A percentile compares a stretch with the other conserved stretches of the same genome.
Conservation (phyloP, 192 early-diverging fungal species). For the Chytriomyces hyalinus region DNA sequence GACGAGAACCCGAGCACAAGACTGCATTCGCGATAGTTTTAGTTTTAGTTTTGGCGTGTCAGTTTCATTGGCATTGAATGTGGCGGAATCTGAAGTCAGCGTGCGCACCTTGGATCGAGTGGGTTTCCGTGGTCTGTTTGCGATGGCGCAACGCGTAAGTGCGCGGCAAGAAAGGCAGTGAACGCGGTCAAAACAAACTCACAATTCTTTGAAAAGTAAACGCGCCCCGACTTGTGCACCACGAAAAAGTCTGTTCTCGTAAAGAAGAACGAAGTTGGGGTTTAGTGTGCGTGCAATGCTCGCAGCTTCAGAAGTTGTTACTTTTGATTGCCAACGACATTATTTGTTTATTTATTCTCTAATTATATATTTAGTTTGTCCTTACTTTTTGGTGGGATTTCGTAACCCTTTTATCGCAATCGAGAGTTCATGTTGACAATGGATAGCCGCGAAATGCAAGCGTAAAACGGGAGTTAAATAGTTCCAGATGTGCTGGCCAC, state of each 20-base stretch:
- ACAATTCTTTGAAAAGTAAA: slow-evolving; percentile 59
- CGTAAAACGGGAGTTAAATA: too few relatives aligned
- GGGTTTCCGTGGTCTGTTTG: slow-evolving; percentile 53
- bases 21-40: not conserved
- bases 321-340: too few relatives aligned
- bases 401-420: too few relatives aligned
- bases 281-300: too few relatives aligned
- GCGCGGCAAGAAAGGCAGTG: not conserved
- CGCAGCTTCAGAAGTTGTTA: too few relatives aligned
- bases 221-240: slow-evolving; percentile 53
- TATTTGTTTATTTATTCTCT: too few relatives aligned
- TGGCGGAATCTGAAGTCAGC: not conserved
- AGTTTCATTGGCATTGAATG: not conserved
- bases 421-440: too few relatives aligned
- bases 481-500: too few relatives aligned
- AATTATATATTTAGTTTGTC: too few relatives aligned
- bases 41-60: not conserved
- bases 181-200: slow-evolving; percentile 19
- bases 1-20: slow-evolving; percentile 67
- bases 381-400: too few relatives aligned
- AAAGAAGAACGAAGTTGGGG: too few relatives aligned
- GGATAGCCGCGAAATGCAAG: too few relatives aligned
- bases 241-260: not conserved
- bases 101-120: slow-evolving; percentile 51
- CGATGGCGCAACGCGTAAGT: not conserved